Base-by-base conservation (phyloP, 495 filamentous ascomycete genomes). In the Trichoderma asperelloides region DNA sequence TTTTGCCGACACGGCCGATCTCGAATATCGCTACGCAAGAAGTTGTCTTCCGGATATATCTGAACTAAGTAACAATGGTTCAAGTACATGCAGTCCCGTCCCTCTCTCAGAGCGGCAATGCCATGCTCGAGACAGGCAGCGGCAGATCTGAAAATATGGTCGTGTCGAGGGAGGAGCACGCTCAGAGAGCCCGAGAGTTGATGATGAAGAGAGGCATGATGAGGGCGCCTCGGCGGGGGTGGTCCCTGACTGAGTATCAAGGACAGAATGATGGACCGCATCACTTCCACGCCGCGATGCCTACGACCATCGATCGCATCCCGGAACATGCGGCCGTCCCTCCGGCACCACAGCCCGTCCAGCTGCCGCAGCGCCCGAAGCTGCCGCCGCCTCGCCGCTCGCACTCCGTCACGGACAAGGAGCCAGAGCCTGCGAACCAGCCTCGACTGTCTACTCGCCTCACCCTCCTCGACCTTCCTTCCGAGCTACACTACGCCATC, bases 401-500 rank as follows among this genome's bases (percentile, higher is more conserved):
- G 9, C 80, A 83, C 69, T 83, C 80, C 15, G 78, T 81, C n/a
- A 83, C 75, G 33, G 79, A 81, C 73, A 74, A 76, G 28, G 78
- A 80, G 66, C 80, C 80, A 0, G 67, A 81, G 8, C 78, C 79
- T 18, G 73, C 76, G 45, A 76, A 75, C 33, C 64, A 47, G n/a
- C 76, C 79, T 64, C 69, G 68, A 57, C 78, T 77, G 0, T 76
- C 76, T 3, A 47, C 73, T 27, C 68, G 71, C 16, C 67, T 81
- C 4, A 72, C 72, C 12, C 71, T 85, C n/a, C 62, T 75, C 28
- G 76, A 81, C 45, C 79, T 89, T 21, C 86, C 87, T 15, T 71
- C 80, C 0, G 87, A 89, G 71, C 73, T 89, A 15, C 86, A 87
- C 65, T 78, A 79, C 60, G 75, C 80, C 62, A 79, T 89, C 68